Evolutionary conservation across 23 red algal species (phyloP).

Genomic region (Pyropia haitanensis): DNA sequence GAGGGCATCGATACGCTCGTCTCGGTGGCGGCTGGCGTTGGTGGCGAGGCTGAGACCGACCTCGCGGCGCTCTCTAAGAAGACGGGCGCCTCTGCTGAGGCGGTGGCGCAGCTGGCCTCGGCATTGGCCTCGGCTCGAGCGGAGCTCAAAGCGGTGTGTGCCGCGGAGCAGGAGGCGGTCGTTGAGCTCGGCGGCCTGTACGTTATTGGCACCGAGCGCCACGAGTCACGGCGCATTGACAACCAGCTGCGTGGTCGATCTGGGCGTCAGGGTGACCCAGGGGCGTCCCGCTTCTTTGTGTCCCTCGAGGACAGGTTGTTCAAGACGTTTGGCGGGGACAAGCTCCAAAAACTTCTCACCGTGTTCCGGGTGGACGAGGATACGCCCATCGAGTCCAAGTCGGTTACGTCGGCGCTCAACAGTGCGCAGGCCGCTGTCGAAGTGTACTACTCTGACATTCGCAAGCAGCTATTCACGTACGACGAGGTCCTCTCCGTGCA

Average conservation of each 20-base stretch:
- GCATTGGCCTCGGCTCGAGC: slow-evolving; percentile 15
- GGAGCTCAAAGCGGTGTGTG: slow-evolving; percentile 34
- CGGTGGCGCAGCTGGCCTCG: slow-evolving; percentile 15
- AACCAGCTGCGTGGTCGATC: slow-evolving; percentile 96
- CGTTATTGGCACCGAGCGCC: slow-evolving; percentile 90
- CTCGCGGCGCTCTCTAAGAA: too few relatives aligned
- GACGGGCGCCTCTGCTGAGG: not conserved
- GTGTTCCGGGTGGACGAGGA: slow-evolving; percentile 82
- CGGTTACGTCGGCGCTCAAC: slow-evolving; percentile 68
- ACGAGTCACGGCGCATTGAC: slow-evolving; percentile 84
- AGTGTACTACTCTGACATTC: slow-evolving; percentile 82
- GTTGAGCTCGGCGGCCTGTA: slow-evolving; percentile 83
- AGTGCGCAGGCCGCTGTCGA: slow-evolving; percentile 68
- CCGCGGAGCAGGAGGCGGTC: slow-evolving; percentile 58
- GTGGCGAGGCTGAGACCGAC: slow-evolving; percentile 10
- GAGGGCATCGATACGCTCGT: slow-evolving; percentile 54
- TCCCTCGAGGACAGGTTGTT: slow-evolving; percentile 85
- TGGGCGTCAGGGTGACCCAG: slow-evolving; percentile 94
- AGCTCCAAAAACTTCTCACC: slow-evolving; percentile 64
- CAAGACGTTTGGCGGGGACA: slow-evolving; percentile 88
- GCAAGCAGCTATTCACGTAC: slow-evolving; percentile 68
- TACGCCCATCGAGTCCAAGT: slow-evolving; percentile 84
- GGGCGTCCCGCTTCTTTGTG: slow-evolving; percentile 86
- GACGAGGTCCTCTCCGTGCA: slow-evolving; percentile 80
- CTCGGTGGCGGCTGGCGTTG: slow-evolving; percentile 35